A percentile compares a stretch with the other conserved stretches of the same genome.
These are phyloP conservation scores for Yamadazyma mexicana DNA, from an alignment of 1,139 yeast genomes.

Conservation along the genomic window DNA sequence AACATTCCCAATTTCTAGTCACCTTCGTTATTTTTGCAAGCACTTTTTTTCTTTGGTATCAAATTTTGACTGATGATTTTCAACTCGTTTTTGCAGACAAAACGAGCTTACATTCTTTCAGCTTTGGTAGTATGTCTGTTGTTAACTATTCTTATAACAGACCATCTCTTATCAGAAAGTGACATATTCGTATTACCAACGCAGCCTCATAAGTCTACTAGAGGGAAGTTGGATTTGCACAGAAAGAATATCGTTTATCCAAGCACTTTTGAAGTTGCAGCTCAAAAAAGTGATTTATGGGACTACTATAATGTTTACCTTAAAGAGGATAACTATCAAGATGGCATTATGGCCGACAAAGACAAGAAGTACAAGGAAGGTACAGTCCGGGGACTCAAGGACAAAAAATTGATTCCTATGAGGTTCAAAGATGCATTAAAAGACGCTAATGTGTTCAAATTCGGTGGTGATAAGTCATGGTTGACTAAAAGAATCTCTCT, in stretches of 20 bases:
- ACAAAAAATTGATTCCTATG: not conserved
- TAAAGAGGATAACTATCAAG: constrained; percentile 5
- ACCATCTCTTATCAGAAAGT: not conserved
- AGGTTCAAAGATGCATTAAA: not conserved
- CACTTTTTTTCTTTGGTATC: no score
- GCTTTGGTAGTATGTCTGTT: constrained; percentile 2
- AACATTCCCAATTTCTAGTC: no score
- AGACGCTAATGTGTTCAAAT: constrained; percentile 13
- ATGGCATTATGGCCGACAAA: constrained; percentile 1
- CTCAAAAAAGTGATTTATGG: constrained; percentile 8
- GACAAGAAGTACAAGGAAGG: constrained; percentile 1
- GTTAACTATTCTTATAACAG: not conserved
- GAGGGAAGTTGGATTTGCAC: not conserved
- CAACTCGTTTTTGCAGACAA: not conserved
- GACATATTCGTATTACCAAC: not conserved
- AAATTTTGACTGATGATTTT: not conserved
- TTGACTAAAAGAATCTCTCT: constrained; percentile 16
- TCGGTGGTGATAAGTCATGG: constrained; percentile 13
- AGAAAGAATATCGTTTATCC: constrained; percentile 14
- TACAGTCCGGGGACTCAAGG: constrained; percentile 1
- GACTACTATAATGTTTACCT: constrained; percentile 15
- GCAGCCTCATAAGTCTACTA: not conserved
- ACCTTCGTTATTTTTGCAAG: no score
- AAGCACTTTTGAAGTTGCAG: constrained; percentile 5
- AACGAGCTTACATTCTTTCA: not conserved